Evolutionary conservation across 1,284 basidiomycete genomes (phyloP).

Genomic region (Fomitiporia mediterranea): DNA sequence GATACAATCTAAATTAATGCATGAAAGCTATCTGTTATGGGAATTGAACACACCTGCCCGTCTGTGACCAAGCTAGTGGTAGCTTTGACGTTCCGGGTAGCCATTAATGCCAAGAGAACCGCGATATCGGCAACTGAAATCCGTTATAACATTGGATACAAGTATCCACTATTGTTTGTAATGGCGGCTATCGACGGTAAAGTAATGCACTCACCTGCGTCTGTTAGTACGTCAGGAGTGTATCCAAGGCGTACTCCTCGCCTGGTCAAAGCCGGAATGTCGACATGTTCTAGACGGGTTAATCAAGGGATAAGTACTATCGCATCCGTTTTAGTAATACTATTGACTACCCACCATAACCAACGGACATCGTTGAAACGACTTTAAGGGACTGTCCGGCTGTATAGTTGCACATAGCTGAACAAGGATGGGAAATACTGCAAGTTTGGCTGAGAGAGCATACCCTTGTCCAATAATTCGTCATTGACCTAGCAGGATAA

Average conservation of each 20-base stretch:
- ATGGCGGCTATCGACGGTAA: not conserved
- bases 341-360: slow-evolving; percentile 80
- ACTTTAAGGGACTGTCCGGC: slow-evolving; percentile 71
- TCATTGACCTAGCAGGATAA: slow-evolving; percentile 51
- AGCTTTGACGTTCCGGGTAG: slow-evolving; percentile 70
- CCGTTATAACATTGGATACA: slow-evolving; percentile 23
- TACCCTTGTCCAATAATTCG: slow-evolving; percentile 69
- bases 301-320: too few species aligned
- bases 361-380: slow-evolving; percentile 88
- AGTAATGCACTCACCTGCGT: slow-evolving; percentile 59
- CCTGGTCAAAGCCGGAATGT: slow-evolving; percentile 57
- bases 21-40: not conserved
- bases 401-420: slow-evolving; percentile 30
- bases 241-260: slow-evolving; percentile 78
- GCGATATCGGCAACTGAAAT: slow-evolving; percentile 77
- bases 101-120: slow-evolving; percentile 89
- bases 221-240: slow-evolving; percentile 87
- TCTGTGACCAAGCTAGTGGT: slow-evolving; percentile 61
- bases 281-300: slow-evolving; percentile 69
- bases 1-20: not conserved
- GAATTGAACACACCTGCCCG: slow-evolving; percentile 47
- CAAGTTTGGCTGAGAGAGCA: slow-evolving; percentile 19
- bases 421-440: too few species aligned
- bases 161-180: too few species aligned
- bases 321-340: too few species aligned